phyloP scores from a whole-genome alignment of 148 eudicot genomes.

The Tetragonia tetragonoides region DNA sequence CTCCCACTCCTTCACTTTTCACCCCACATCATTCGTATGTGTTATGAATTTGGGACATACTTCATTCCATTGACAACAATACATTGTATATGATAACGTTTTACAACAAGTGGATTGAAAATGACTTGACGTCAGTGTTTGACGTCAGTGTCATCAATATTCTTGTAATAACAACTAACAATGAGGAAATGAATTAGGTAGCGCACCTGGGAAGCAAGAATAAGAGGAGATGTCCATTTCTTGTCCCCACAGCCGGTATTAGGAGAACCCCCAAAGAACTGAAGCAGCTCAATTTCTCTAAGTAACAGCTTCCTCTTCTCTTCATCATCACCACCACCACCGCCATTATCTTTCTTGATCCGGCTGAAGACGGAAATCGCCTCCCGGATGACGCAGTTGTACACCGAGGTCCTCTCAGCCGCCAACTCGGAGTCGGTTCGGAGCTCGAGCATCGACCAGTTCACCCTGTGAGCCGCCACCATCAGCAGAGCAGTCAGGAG shows the following conservation, averaged over 20 bases:
- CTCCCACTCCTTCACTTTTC: no score
- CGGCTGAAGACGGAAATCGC: constrained; percentile 23
- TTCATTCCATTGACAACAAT: no score
- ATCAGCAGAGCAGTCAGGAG: constrained; percentile 32
- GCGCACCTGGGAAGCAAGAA: constrained; percentile 35
- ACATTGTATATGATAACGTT: no score
- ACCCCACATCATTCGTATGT: no score
- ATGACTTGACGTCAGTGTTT: no score
- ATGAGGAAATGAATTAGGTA: no score
- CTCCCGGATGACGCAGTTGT: constrained; percentile 32
- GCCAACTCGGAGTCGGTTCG: constrained; percentile 25
- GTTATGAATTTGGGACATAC: no score
- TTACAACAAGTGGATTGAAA: no score
- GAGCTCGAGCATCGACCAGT: constrained; percentile 26
- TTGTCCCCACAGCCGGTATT: constrained; percentile 12
- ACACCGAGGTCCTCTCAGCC: constrained; percentile 31
- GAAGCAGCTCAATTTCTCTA: constrained; percentile 38
- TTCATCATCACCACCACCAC: neutral
- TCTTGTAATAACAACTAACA: no score
- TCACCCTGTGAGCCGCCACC: constrained; percentile 37
- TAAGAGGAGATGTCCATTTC: constrained; percentile 29
- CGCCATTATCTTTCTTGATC: neutral
- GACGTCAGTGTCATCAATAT: no score
- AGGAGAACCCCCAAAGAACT: constrained; percentile 38
- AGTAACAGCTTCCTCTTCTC: constrained; percentile 30